Evolutionary conservation across 176 grass and related monocot species (phyloP), one percentile per base, ranked within the genome.

Genomic region (Bonia amplexicaulis): DNA sequence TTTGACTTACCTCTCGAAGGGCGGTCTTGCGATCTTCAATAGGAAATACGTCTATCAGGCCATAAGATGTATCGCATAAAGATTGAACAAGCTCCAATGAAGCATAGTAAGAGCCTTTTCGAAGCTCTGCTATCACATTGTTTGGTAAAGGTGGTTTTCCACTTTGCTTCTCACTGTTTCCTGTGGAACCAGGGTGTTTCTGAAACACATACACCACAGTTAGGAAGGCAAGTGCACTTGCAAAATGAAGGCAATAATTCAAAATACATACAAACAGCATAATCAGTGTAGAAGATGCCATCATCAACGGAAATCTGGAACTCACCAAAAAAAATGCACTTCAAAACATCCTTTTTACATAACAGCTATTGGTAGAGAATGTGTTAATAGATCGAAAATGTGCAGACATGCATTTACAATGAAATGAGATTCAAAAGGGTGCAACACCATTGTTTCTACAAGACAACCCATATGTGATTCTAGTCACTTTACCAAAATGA

Each of bases 11-110:
- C 93, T 99, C 96, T 51, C 88, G 88, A 16, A 99, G 90, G 60
- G 96, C 93, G 88, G 91, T 90, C 88, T 99, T 96, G 73, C 96
- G 96, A 88, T 99, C 96, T 80, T 99, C 96, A 71, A 96, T 79
- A 60, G 93, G 96, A 80, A 96, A 99, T 80, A 99, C 94, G 82
- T 99, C 93, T 61, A 99, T 93, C 47, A 99, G 81, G 15, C 93
- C 93, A 90, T 96, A 99, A 20, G 96, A 99, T 87, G 93, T 96
- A 63, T 99, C 96, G 74, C 93, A 99, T 69, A 99, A 90, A 87
- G 91, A 81, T 59, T 99, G 93, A 84, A 96, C 93, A 82, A 99
- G 91, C 81, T 99, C 93, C 84, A 99, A 84, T 3, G 96, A 99
- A 87, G 93, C 96, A 91, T 96, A 92, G 80, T 99, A 99, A 79